Evolutionary conservation across 768 basidiomycete genomes (phyloP).

Genomic region (Pulveroboletus sp.): DNA sequence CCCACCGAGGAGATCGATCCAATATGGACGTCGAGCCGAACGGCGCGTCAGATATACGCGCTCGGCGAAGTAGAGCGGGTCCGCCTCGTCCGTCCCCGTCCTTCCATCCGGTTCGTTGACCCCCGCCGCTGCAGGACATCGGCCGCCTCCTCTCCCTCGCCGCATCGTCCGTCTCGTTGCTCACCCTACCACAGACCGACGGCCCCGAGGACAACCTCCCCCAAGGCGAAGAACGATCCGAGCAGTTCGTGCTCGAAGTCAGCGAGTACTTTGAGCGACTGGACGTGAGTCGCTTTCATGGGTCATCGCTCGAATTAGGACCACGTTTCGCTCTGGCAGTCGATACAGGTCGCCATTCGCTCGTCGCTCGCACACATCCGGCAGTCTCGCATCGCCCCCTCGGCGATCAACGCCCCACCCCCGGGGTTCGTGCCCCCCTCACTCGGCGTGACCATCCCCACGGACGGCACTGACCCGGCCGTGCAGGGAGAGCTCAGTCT

Average conservation of each 20-base stretch:
- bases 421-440: constrained; percentile 72
- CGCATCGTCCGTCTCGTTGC: constrained; percentile 71
- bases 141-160: constrained; percentile 70
- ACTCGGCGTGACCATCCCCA: constrained; percentile 71
- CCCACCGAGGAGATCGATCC: constrained; percentile 53
- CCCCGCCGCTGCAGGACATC: constrained; percentile 54
- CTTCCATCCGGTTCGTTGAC: not conserved
- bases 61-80: constrained; percentile 81
- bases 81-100: constrained; percentile 1
- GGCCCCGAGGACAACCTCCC: constrained; percentile 62
- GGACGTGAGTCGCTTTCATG: constrained; percentile 60
- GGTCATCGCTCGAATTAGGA: not conserved
- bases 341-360: constrained; percentile 72
- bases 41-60: constrained; percentile 76
- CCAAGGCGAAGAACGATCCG: constrained; percentile 78
- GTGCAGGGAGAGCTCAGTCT: constrained; percentile 38
- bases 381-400: constrained; percentile 77
- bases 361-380: constrained; percentile 79
- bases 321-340: constrained; percentile 36
- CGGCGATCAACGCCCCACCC: constrained; percentile 80
- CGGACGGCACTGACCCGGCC: constrained; percentile 21
- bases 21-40: constrained; percentile 77
- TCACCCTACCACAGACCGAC: constrained; percentile 83
- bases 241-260: constrained; percentile 81
- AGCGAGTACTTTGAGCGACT: constrained; percentile 83